Conservation (phyloP, 352 stramenopile species). For the Aphanomyces cochlioides region DNA sequence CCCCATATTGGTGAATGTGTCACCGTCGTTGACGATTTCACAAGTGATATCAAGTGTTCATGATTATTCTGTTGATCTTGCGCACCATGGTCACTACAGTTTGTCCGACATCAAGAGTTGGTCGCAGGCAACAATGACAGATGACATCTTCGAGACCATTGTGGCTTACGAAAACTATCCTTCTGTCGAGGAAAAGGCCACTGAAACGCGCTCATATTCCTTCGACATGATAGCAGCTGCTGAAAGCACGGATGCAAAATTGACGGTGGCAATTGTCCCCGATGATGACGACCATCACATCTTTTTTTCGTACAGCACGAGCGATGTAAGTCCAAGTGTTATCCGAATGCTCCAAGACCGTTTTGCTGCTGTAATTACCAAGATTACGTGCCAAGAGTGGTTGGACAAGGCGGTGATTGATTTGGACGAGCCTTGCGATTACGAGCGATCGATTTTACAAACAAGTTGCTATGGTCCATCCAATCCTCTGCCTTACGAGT, state of each 20-base stretch:
- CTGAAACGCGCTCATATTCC: neutral
- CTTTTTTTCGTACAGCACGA: neutral
- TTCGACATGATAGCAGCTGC: neutral
- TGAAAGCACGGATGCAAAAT: neutral
- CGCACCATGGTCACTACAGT: neutral
- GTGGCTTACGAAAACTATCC: conserved; percentile 6
- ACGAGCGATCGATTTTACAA: conserved; percentile 16
- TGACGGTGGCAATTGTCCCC: neutral
- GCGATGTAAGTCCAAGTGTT: no score
- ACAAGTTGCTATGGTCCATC: neutral
- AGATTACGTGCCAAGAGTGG: neutral
- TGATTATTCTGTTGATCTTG: neutral
- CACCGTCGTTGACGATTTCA: neutral
- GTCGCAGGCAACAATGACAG: neutral
- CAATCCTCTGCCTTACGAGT: neutral
- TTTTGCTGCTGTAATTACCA: neutral
- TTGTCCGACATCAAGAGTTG: conserved; percentile 13
- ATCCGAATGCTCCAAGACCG: no score
- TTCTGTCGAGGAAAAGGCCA: neutral
- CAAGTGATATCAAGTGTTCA: neutral
- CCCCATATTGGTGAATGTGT: no score
- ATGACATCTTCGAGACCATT: conserved; percentile 6
- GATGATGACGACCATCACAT: neutral
- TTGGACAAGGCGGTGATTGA: neutral
- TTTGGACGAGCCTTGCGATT: neutral